A percentile compares a stretch with the other conserved stretches of the same genome.
Conservation (phyloP, 129 eudicot genomes). For the Chrysanthemum seticuspe region DNA sequence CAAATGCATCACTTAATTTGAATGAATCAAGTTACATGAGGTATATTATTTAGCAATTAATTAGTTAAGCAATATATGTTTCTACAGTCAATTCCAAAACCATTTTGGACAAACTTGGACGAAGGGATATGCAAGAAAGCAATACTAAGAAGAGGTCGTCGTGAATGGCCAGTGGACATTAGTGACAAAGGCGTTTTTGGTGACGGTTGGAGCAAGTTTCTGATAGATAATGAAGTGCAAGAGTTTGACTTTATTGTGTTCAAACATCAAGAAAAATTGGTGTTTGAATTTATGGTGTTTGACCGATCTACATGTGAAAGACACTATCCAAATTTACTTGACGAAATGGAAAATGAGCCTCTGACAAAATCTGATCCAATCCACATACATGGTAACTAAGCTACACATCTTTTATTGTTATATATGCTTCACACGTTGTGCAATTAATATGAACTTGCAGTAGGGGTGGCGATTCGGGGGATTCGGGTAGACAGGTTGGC, state of each 20-base stretch:
- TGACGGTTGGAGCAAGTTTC: constrained; percentile 38
- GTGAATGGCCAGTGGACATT: constrained; percentile 29
- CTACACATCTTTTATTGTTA: too few species aligned
- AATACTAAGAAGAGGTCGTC: constrained; percentile 13
- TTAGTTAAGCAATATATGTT: not conserved
- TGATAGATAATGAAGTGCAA: constrained; percentile 24
- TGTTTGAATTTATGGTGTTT: constrained; percentile 38
- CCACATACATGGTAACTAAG: not conserved
- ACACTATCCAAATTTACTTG: not conserved
- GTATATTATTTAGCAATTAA: too few species aligned
- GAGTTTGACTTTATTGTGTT: constrained; percentile 40
- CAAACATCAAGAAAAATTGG: constrained; percentile 23
- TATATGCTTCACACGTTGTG: too few species aligned
- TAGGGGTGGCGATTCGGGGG: too few species aligned
- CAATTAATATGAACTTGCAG: too few species aligned
- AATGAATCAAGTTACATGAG: too few species aligned
- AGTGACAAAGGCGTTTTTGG: constrained; percentile 7
- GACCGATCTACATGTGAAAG: constrained; percentile 36
- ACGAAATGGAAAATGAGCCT: constrained; percentile 3
- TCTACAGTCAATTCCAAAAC: constrained; percentile 29
- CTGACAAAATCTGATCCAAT: not conserved
- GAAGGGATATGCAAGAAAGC: not conserved
- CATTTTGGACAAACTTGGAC: constrained; percentile 16
- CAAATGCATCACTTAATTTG: too few species aligned
- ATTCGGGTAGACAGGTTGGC: too few species aligned